These are phyloP conservation scores for Myriosclerotinia duriaeana DNA, from an alignment of 2,329 filamentous ascomycete genomes.

Conservation along the genomic window DNA sequence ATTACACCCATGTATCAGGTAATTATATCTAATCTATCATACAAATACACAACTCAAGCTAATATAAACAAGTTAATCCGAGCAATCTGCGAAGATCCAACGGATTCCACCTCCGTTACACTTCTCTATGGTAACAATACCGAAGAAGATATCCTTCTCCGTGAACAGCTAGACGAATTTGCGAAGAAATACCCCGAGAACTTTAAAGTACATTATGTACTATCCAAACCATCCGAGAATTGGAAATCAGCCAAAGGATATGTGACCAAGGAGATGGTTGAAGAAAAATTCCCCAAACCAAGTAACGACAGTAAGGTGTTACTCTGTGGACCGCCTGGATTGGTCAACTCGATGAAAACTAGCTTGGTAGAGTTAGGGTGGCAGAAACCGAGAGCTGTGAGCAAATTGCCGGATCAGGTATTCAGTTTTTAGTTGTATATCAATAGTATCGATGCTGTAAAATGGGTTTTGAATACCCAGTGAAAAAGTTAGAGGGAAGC, in stretches of 20 bases:
- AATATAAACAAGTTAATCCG: slow-evolving; percentile 51
- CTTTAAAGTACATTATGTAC: slow-evolving; percentile 56
- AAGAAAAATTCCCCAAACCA: slow-evolving; percentile 49
- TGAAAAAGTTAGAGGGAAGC: neutral
- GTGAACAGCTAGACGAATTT: slow-evolving; percentile 55
- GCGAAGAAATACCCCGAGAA: slow-evolving; percentile 52
- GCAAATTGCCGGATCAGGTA: slow-evolving; percentile 55
- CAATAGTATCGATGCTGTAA: neutral
- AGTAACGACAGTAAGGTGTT: slow-evolving; percentile 52
- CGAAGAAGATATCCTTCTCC: slow-evolving; percentile 59
- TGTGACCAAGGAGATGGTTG: slow-evolving; percentile 53
- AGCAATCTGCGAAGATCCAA: slow-evolving; percentile 60
- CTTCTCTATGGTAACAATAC: slow-evolving; percentile 60
- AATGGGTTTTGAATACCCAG: neutral
- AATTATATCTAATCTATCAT: neutral
- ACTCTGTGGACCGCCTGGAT: slow-evolving; percentile 61
- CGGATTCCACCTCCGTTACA: slow-evolving; percentile 55
- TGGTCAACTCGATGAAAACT: slow-evolving; percentile 58
- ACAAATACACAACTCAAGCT: neutral
- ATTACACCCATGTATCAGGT: slow-evolving; percentile 56
- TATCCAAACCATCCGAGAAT: slow-evolving; percentile 48
- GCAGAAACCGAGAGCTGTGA: slow-evolving; percentile 49
- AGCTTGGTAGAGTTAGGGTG: slow-evolving; percentile 51
- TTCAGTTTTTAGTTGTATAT: slow-evolving; percentile 49
- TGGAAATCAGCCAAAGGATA: slow-evolving; percentile 53